Percentiles rank a stretch among this genome's conserved stretches.
Conservation (phyloP, 768 basidiomycete genomes). For the Pholiota molesta region DNA sequence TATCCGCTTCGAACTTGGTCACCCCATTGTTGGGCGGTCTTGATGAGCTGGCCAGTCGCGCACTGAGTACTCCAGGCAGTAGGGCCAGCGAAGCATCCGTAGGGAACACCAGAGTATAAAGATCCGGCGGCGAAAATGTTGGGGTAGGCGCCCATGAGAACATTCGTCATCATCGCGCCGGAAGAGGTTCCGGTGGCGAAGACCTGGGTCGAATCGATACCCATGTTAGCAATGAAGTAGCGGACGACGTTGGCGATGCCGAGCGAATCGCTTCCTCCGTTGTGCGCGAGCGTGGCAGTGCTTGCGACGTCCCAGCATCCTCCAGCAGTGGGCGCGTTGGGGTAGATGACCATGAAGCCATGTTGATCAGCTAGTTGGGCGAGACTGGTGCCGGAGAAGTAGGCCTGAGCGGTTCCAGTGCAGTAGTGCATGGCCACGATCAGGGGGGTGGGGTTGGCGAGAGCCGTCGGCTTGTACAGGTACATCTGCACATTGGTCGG, state of each 20-base stretch:
- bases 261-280: conserved; percentile 57
- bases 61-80: conserved; percentile 49
- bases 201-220: conserved; percentile 47
- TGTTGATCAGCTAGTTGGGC: conserved; percentile 51
- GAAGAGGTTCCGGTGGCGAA: conserved; percentile 58
- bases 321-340: conserved; percentile 41
- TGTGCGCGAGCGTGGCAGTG: conserved; percentile 51
- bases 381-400: conserved; percentile 50
- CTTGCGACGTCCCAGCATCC: conserved; percentile 57
- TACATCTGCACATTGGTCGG: conserved; percentile 53
- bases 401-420: conserved; percentile 51
- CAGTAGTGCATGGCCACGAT: conserved; percentile 60
- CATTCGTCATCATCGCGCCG: conserved; percentile 65
- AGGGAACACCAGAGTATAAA: conserved; percentile 54
- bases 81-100: conserved; percentile 54
- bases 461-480: conserved; percentile 42
- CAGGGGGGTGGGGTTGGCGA: conserved; percentile 41
- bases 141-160: conserved; percentile 56
- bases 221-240: conserved; percentile 50
- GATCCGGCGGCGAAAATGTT: conserved; percentile 54
- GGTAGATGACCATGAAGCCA: conserved; percentile 57
- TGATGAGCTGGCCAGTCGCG: conserved; percentile 43
- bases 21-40: conserved; percentile 53
- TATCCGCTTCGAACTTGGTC: conserved; percentile 47
- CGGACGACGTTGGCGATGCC: conserved; percentile 48